Evolutionary conservation across 2,329 filamentous ascomycete species (phyloP).

Genomic region (Tolypocladium capitatum): DNA sequence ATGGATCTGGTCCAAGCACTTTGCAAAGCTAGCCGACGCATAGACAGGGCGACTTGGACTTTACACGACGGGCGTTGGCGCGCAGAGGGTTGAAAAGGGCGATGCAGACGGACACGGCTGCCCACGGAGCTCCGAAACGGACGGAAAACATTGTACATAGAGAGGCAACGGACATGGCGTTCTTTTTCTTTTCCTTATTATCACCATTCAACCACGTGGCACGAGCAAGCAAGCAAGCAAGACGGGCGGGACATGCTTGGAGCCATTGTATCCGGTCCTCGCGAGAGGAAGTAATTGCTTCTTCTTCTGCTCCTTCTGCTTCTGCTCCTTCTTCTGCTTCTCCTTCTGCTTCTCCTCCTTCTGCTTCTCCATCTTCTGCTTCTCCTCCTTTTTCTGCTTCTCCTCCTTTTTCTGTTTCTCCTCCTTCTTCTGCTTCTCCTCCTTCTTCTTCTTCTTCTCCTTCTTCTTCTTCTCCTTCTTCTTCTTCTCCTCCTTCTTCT

Average conservation of each 20-base stretch:
- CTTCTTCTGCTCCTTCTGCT: too few species aligned
- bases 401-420: too few species aligned
- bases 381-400: too few species aligned
- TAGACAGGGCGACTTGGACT: slow-evolving; percentile 9
- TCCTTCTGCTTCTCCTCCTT: too few species aligned
- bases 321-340: too few species aligned
- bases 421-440: too few species aligned
- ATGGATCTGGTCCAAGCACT: slow-evolving; percentile 99
- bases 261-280: background rate
- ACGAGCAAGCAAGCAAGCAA: background rate
- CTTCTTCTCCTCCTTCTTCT: too few species aligned
- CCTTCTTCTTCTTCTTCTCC: too few species aligned
- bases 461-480: too few species aligned
- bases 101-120: background rate
- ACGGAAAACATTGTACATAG: background rate
- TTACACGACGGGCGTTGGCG: background rate
- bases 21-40: slow-evolving; percentile 53
- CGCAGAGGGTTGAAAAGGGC: background rate
- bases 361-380: too few species aligned
- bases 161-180: background rate
- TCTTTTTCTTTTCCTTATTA: slow-evolving; percentile 5
- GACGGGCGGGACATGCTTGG: background rate
- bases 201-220: background rate
- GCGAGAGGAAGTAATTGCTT: background rate
- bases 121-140: background rate